These are phyloP conservation scores for Fistulina hepatica DNA, from an alignment of 1,284 basidiomycete genomes.

Conservation along the genomic window DNA sequence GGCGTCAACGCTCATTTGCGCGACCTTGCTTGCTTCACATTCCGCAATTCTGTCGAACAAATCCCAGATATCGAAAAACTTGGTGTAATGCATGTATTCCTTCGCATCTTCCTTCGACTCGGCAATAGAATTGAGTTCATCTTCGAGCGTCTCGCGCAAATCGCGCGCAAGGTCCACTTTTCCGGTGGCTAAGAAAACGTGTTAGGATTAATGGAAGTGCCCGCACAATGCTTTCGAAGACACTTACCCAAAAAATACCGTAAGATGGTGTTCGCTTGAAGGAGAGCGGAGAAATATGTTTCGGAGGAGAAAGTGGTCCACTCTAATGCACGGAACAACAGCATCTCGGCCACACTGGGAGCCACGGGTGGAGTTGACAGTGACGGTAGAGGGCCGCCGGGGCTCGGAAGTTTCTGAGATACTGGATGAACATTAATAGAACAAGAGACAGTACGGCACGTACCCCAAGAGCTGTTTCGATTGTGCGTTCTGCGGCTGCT, in stretches of 20 bases:
- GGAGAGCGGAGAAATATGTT: constrained; percentile 70
- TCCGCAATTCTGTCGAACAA: constrained; percentile 46
- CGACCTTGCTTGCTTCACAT: constrained; percentile 40
- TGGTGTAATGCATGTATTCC: constrained; percentile 63
- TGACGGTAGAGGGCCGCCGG: constrained; percentile 52
- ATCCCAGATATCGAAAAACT: constrained; percentile 66
- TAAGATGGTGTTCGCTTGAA: constrained; percentile 76
- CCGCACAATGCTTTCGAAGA: not conserved
- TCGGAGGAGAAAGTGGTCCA: constrained; percentile 80
- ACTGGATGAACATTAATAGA: constrained; percentile 3
- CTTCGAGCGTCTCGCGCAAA: constrained; percentile 56
- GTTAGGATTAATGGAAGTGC: not conserved
- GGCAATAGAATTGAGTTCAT: constrained; percentile 45
- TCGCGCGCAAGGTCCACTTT: constrained; percentile 61
- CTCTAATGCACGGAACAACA: constrained; percentile 81
- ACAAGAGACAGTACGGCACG: constrained; percentile 16
- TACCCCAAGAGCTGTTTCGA: constrained; percentile 64
- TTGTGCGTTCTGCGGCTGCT: constrained; percentile 71
- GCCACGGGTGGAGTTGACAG: constrained; percentile 41
- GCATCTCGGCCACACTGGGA: constrained; percentile 46
- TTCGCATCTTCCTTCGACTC: constrained; percentile 54
- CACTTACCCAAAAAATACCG: constrained; percentile 77
- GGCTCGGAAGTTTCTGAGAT: constrained; percentile 38
- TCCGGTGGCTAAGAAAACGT: constrained; percentile 45
- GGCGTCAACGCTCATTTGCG: constrained; percentile 46